Conservation (phyloP, 23 red algal species). For the Gracilaria domingensis region DNA sequence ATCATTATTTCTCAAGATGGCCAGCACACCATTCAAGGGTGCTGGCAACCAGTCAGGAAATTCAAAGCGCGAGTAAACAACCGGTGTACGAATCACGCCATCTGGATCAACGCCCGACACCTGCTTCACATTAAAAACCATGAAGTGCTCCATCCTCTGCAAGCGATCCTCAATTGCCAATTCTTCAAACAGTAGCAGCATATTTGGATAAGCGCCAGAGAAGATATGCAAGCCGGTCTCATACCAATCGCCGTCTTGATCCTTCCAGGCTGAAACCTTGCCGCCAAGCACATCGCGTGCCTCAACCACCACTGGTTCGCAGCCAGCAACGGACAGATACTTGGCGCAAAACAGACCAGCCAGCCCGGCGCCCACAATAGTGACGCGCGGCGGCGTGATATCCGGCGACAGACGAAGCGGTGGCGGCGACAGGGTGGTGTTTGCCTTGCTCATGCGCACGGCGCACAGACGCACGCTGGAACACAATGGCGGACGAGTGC, state of each 20-base stretch:
- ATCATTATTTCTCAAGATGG: conserved; percentile 92
- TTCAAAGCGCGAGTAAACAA: conserved; percentile 90
- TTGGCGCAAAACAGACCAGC: conserved; percentile 98
- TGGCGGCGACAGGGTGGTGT: conserved; percentile 27
- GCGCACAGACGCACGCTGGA: not conserved
- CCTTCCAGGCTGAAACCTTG: conserved; percentile 99
- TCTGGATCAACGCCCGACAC: conserved; percentile 29
- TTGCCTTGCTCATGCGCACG: conserved; percentile 20
- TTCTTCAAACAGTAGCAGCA: conserved; percentile 92
- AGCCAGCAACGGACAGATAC: conserved; percentile 91
- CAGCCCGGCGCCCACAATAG: conserved; percentile 90
- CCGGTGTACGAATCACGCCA: conserved; percentile 39
- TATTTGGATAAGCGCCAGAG: conserved; percentile 98
- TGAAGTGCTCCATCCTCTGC: conserved; percentile 97
- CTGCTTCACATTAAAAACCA: conserved; percentile 96
- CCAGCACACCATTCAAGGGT: conserved; percentile 91
- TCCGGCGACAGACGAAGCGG: conserved; percentile 12
- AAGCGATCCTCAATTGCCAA: conserved; percentile 89
- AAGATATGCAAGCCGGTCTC: conserved; percentile 99
- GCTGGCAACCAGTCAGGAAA: conserved; percentile 92
- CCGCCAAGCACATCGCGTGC: conserved; percentile 95
- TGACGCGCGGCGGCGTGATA: conserved; percentile 43
- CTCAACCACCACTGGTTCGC: conserved; percentile 77
- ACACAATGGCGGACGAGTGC: not conserved
- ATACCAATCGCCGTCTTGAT: conserved; percentile 98